Evolutionary conservation across 345 rosid species (phyloP).

Genomic region (Arabidopsis suecica): DNA sequence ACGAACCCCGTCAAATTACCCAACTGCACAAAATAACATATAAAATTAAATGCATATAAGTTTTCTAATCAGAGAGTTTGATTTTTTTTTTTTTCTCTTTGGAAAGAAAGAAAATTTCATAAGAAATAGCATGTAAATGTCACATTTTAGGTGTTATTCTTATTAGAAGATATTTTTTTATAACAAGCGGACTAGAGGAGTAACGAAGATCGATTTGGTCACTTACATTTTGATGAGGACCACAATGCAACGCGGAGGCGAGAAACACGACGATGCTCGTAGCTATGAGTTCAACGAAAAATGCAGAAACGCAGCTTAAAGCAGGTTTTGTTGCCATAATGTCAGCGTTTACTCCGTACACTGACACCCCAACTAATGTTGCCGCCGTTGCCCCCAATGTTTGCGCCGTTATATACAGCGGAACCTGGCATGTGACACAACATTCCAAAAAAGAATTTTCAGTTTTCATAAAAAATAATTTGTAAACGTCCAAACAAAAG

Average conservation of each 20-base stretch:
- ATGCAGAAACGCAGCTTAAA: constrained; percentile 63
- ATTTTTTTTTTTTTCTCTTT: no score
- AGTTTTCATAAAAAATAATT: no score
- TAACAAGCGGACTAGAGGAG: neutral
- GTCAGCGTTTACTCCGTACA: constrained; percentile 62
- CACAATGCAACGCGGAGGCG: constrained; percentile 57
- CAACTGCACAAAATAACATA: constrained; percentile 49
- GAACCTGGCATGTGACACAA: constrained; percentile 49
- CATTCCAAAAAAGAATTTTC: no score
- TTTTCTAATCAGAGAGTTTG: neutral
- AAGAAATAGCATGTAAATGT: no score
- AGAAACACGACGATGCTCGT: constrained; percentile 72
- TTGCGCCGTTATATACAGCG: constrained; percentile 75
- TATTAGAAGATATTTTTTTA: neutral
- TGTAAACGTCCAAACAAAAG: no score
- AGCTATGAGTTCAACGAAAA: constrained; percentile 79
- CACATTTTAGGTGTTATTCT: neutral
- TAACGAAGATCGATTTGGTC: neutral
- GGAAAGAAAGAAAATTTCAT: neutral
- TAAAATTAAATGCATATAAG: neutral
- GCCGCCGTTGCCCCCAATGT: constrained; percentile 66
- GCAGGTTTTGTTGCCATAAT: constrained; percentile 67
- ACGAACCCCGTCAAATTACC: constrained; percentile 68
- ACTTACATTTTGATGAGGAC: constrained; percentile 63
- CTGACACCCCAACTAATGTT: constrained; percentile 56